These are phyloP conservation scores for Cyamopsis tetragonoloba DNA, from an alignment of 306 rosid species.

Conservation along the genomic window DNA sequence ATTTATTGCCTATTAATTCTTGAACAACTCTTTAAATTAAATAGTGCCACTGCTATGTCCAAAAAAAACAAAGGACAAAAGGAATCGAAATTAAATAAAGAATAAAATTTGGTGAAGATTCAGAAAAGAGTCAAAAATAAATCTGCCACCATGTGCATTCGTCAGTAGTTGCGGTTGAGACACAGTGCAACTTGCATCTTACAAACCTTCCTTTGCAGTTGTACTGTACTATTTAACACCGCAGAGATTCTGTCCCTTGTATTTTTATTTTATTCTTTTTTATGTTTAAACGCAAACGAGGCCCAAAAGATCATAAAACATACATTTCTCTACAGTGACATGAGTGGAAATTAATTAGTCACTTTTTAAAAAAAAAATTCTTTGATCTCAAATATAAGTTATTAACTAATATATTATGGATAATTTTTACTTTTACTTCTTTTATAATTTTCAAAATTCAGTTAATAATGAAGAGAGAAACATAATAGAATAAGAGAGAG, in stretches of 20 bases:
- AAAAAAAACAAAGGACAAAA: too few species aligned
- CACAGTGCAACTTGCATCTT: constrained; percentile 17
- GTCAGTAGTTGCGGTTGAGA: neutral
- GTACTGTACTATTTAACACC: neutral
- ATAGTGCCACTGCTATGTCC: too few species aligned
- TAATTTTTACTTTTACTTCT: too few species aligned
- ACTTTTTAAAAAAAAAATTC: too few species aligned
- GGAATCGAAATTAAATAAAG: constrained; percentile 19
- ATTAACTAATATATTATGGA: too few species aligned
- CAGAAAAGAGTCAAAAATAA: constrained; percentile 12
- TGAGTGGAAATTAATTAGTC: neutral
- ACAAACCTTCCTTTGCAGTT: constrained; percentile 2
- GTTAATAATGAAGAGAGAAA: too few species aligned
- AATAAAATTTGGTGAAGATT: neutral
- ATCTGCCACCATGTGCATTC: constrained; percentile 32
- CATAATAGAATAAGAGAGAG: too few species aligned
- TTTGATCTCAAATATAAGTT: too few species aligned
- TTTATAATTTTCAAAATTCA: too few species aligned
- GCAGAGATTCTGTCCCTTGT: constrained; percentile 7
- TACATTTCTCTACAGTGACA: neutral
- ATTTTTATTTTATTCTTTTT: neutral
- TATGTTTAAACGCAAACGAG: neutral
- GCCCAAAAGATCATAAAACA: neutral
- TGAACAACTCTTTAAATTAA: neutral
- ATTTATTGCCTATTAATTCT: neutral